A percentile compares a stretch with the other conserved stretches of the same genome.
Evolutionary conservation across 208 protist genomes (phyloP).

Genomic region (Spongospora subterranea): DNA sequence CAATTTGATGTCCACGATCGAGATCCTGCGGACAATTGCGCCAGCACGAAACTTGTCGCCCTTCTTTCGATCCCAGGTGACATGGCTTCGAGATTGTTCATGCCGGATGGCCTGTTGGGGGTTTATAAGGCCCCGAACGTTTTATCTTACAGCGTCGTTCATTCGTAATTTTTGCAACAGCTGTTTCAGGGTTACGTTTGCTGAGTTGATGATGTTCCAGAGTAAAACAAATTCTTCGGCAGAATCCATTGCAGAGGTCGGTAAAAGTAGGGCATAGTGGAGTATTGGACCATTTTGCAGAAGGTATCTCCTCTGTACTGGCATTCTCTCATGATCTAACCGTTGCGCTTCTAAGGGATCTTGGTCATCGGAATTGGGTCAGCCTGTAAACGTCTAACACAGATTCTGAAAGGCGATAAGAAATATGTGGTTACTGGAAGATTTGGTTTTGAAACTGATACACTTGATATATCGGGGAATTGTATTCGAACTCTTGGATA

Average conservation of each 20-base stretch:
- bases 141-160: neutral
- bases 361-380: conserved; percentile 44
- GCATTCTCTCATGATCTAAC: neutral
- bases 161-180: neutral
- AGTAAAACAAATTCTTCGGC: conserved; percentile 9
- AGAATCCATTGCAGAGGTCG: neutral
- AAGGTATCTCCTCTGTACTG: neutral
- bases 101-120: neutral
- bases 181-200: neutral
- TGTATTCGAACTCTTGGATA: neutral
- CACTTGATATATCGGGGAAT: neutral
- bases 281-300: neutral
- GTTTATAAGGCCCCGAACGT: neutral
- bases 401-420: neutral
- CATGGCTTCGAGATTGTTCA: neutral
- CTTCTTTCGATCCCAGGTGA: neutral
- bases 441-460: conserved; percentile 23
- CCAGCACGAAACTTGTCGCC: no score
- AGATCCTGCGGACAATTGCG: no score
- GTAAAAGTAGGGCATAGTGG: conserved; percentile 18
- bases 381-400: neutral
- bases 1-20: no score
- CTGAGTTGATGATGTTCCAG: neutral
- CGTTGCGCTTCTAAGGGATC: neutral
- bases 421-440: neutral